Percentiles rank a stretch among this genome's conserved stretches.
Conservation (phyloP, 345 rosid genomes). For the Gossypium herbaceum region DNA sequence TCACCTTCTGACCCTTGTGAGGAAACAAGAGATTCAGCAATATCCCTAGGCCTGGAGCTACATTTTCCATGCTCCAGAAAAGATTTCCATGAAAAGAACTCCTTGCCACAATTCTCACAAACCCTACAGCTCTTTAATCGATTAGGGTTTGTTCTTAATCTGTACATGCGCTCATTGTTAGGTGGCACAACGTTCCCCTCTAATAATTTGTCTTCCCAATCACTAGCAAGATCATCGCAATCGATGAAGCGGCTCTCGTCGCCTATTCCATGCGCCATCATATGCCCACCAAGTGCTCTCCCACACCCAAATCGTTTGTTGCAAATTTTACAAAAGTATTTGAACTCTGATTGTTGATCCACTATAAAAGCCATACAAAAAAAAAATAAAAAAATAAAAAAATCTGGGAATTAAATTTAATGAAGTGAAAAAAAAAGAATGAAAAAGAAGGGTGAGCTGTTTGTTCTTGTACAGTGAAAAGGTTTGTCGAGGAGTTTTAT, state of each 20-base stretch:
- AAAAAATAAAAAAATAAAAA: neutral
- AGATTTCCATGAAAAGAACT: slow-evolving; percentile 77
- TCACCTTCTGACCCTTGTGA: slow-evolving; percentile 42
- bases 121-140: slow-evolving; percentile 55
- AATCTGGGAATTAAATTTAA: neutral
- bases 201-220: slow-evolving; percentile 48
- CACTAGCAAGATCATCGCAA: slow-evolving; percentile 50
- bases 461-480: slow-evolving; percentile 47
- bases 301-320: slow-evolving; percentile 73
- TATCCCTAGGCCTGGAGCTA: slow-evolving; percentile 39
- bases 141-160: slow-evolving; percentile 60
- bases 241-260: slow-evolving; percentile 46
- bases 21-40: slow-evolving; percentile 43
- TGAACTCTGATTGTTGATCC: slow-evolving; percentile 46
- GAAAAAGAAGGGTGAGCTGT: slow-evolving; percentile 17
- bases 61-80: slow-evolving; percentile 80
- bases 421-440: slow-evolving; percentile 18
- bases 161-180: slow-evolving; percentile 55
- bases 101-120: slow-evolving; percentile 74
- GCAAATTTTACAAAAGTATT: slow-evolving; percentile 66
- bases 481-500: slow-evolving; percentile 37
- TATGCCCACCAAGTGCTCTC: slow-evolving; percentile 71
- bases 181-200: slow-evolving; percentile 35
- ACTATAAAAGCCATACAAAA: slow-evolving; percentile 50
- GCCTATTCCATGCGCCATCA: slow-evolving; percentile 80